Base-by-base conservation (phyloP, 2,329 filamentous ascomycete genomes). In the Clonostachys sp. region DNA sequence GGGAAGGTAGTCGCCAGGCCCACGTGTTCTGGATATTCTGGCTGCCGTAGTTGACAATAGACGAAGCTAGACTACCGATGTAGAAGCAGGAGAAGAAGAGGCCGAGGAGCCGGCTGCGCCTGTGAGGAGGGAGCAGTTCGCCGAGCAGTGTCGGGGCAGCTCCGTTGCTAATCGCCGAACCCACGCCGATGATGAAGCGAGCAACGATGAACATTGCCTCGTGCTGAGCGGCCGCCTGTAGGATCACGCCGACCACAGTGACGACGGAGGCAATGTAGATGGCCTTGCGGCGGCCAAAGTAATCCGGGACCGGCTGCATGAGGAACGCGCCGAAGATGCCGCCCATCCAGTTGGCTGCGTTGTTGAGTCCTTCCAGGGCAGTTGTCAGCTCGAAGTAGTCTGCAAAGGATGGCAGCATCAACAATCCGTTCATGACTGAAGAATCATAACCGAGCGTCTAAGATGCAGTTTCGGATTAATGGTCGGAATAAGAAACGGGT, bases 311-410 rank as follows among this genome's bases (percentile, higher is more conserved):
- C 5, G 68, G 51, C 17, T 70, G 73, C 2, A 66, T 67, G 33
- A 72, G 51, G 8, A 78, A 55, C 2, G 67, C 67, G 17, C 70
- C 72, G 6, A 81, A 45, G 33, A 69, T 63, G 34, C 69, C 68
- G 12, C 78, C 78, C 44, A 82, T 75, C 54, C 72, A 80, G n/a
- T 75, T 69, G 2, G 74, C 73, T 0, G 77, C 72, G 5, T 76
- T 81, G 52, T 81, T 80, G 14, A 83, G 65, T 5, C 73, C 76
- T 0, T 68, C 74, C 0, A 77, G 79, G 0, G 73, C 71, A 1
- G 72, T 58, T n/a, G 62, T 80, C 8, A 82, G 69, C 5, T 69
- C 53, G 61, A 83, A 82, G 57, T 81, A 82, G 36, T 78, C 66
- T 0, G 67, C 72, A 56, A 81, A 83, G 0, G 71, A 73, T 0